A percentile compares a stretch with the other conserved stretches of the same genome.
Conservation (phyloP, 2,329 filamentous ascomycete species). For the Pseudogymnoascus sp. region DNA sequence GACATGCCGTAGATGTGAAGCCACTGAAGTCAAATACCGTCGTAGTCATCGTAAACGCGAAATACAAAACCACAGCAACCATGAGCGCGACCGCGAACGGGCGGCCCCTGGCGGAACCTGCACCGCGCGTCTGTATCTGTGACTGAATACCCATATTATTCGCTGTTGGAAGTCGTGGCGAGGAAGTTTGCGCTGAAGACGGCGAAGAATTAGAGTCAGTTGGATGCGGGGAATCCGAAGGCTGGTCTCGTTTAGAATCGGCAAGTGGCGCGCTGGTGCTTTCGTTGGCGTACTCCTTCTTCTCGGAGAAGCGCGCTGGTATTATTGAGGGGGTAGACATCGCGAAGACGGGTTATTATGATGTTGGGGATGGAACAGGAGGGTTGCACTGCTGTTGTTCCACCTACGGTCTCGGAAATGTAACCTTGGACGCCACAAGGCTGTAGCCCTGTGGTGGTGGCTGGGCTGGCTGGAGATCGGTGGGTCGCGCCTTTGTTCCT, state of each 20-base stretch:
- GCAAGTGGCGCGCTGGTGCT: slow-evolving; percentile 1
- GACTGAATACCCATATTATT: slow-evolving; percentile 2
- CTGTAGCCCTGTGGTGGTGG: neutral
- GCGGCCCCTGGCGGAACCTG: neutral
- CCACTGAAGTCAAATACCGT: neutral
- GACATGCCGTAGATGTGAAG: neutral
- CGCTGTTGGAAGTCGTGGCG: neutral
- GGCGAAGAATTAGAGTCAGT: neutral
- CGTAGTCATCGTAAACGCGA: neutral
- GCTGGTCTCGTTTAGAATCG: slow-evolving; percentile 5
- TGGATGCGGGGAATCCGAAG: neutral
- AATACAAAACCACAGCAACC: slow-evolving; percentile 1
- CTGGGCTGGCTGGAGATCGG: neutral
- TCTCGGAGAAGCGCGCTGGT: neutral
- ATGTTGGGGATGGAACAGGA: neutral
- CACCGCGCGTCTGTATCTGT: neutral
- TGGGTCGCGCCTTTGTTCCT: neutral
- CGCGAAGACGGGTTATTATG: neutral
- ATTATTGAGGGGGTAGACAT: slow-evolving; percentile 1
- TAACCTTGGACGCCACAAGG: slow-evolving; percentile 5
- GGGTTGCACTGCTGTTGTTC: neutral
- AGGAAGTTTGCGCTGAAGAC: neutral
- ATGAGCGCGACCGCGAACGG: neutral
- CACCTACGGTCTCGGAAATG: neutral
- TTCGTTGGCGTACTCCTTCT: neutral